phyloP scores from a whole-genome alignment of 352 stramenopile species.

The Hyaloperonospora brassicae region DNA sequence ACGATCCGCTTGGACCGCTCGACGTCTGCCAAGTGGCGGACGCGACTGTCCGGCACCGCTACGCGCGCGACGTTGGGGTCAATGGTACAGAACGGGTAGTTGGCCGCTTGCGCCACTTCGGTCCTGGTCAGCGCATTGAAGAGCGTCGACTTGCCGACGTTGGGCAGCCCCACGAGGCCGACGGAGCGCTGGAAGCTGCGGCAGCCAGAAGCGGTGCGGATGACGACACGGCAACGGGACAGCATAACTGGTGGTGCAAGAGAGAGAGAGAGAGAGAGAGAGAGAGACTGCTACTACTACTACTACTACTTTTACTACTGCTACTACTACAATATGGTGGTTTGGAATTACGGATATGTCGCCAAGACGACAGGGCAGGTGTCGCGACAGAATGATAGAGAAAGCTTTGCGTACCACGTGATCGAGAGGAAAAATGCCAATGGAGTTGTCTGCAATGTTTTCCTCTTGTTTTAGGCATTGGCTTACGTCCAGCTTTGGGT shows the following conservation, averaged over 20 bases:
- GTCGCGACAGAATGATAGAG: too few relatives aligned
- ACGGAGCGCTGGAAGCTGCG: constrained; percentile 73
- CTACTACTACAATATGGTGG: too few relatives aligned
- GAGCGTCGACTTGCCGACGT: constrained; percentile 84
- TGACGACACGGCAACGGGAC: constrained; percentile 7
- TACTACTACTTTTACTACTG: too few relatives aligned
- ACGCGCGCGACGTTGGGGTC: constrained; percentile 79
- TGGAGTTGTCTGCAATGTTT: too few relatives aligned
- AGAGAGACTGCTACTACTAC: too few relatives aligned
- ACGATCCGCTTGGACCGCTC: constrained; percentile 73
- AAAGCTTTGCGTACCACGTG: too few relatives aligned
- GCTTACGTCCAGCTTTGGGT: too few relatives aligned
- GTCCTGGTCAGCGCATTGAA: constrained; percentile 86
- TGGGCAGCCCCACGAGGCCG: constrained; percentile 85
- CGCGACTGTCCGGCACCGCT: constrained; percentile 54
- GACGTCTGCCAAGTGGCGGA: constrained; percentile 54
- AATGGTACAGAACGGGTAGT: constrained; percentile 88
- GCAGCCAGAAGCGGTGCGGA: constrained; percentile 6
- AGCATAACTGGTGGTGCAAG: constrained; percentile 44
- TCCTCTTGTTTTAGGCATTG: too few relatives aligned
- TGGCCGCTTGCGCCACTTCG: constrained; percentile 74
- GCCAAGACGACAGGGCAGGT: too few relatives aligned
- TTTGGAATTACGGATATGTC: too few relatives aligned
- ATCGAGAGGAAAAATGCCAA: too few relatives aligned
- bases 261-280: too few relatives aligned